Percentiles rank a stretch among this genome's conserved stretches.
Evolutionary conservation across 2,329 filamentous ascomycete genomes (phyloP).

Genomic region (Cordyceps javanica): DNA sequence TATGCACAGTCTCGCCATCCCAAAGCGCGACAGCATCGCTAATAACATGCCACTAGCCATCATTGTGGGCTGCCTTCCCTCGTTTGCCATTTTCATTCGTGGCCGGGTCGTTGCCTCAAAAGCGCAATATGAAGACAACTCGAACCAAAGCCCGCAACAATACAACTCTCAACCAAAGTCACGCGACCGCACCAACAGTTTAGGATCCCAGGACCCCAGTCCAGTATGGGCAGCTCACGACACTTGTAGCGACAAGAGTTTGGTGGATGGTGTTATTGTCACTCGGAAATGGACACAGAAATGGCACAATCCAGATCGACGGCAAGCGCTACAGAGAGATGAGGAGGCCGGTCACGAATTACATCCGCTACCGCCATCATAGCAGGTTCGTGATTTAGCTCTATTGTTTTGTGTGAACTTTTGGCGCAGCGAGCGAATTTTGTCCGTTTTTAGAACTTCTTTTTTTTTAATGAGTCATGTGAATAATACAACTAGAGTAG

Average conservation of each 20-base stretch:
- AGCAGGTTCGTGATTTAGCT: not conserved
- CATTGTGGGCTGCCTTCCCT: conserved; percentile 16
- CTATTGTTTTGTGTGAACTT: not conserved
- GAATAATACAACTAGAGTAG: not conserved
- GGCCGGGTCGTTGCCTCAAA: conserved; percentile 14
- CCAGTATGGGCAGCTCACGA: conserved; percentile 10
- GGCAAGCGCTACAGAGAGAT: not conserved
- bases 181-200: conserved; percentile 9
- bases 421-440: not conserved
- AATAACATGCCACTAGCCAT: conserved; percentile 14
- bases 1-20: conserved; percentile 1
- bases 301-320: conserved; percentile 9
- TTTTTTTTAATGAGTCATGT: not conserved
- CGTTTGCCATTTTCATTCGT: conserved; percentile 17
- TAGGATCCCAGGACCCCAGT: conserved; percentile 1
- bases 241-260: conserved; percentile 15
- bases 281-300: conserved; percentile 16
- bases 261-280: conserved; percentile 11
- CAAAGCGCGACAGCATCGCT: not conserved
- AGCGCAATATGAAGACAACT: conserved; percentile 6
- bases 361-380: not conserved
- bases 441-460: not conserved
- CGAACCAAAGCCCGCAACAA: conserved; percentile 7
- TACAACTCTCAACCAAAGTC: conserved; percentile 11
- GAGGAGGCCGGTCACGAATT: conserved; percentile 1